phyloP scores from a whole-genome alignment of 352 stramenopile genomes.

The Pythium monospermum region DNA sequence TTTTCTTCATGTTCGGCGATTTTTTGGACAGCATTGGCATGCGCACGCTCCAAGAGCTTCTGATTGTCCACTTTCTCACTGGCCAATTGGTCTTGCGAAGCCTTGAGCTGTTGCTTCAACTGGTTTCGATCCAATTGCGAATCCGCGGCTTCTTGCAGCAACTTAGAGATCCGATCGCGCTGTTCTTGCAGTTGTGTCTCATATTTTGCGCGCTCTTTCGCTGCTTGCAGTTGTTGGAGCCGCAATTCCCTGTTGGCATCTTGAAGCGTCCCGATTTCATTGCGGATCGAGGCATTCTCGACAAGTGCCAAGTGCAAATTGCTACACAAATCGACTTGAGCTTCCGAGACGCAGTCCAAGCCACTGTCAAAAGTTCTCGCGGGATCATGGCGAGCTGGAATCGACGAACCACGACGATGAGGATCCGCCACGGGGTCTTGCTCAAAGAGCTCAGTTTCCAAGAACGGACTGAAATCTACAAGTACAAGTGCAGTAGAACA shows the following conservation, averaged over 20 bases:
- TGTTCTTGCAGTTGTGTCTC: constrained; percentile 33
- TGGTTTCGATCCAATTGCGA: constrained; percentile 33
- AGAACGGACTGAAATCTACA: constrained; percentile 66
- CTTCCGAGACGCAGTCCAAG: constrained; percentile 57
- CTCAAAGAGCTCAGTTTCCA: constrained; percentile 53
- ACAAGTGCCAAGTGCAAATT: constrained; percentile 62
- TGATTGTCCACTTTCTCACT: constrained; percentile 38
- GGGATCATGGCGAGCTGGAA: constrained; percentile 21
- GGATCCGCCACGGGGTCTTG: constrained; percentile 16
- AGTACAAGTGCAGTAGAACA: neutral
- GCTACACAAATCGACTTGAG: constrained; percentile 53
- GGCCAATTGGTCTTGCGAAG: constrained; percentile 29
- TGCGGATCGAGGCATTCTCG: constrained; percentile 72
- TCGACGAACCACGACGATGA: constrained; percentile 10
- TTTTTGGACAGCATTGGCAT: constrained; percentile 33
- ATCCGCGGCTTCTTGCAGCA: constrained; percentile 37
- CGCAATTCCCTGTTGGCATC: constrained; percentile 44
- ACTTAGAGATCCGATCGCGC: constrained; percentile 30
- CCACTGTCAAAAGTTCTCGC: constrained; percentile 35
- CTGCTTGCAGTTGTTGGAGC: constrained; percentile 26
- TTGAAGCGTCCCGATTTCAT: constrained; percentile 52
- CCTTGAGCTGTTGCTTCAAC: constrained; percentile 29
- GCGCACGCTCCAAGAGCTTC: constrained; percentile 38
- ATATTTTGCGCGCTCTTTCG: constrained; percentile 26
- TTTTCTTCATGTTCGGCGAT: constrained; percentile 61